These are phyloP conservation scores for Aspergillus aculeatinus DNA, from an alignment of 2,329 filamentous ascomycete genomes.

Conservation along the genomic window DNA sequence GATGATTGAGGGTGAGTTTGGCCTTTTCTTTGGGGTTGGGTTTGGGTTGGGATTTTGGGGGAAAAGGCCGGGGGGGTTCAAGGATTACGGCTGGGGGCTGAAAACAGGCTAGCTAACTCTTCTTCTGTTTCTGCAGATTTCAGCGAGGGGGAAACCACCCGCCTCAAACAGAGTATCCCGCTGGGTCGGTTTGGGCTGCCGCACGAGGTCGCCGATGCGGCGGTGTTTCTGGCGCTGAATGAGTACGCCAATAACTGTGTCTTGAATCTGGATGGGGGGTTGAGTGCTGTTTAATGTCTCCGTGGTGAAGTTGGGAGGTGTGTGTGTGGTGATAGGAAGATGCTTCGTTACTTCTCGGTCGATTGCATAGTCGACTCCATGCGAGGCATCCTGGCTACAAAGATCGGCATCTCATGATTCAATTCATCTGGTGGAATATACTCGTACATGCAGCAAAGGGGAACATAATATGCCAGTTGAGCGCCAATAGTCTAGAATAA, in stretches of 20 bases:
- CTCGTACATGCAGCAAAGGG: background rate
- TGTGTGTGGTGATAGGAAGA: too few species aligned
- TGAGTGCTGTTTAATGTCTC: constrained; percentile 57
- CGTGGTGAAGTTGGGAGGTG: too few species aligned
- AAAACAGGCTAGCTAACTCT: background rate
- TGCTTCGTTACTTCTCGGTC: too few species aligned
- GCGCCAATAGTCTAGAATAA: background rate
- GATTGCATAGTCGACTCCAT: too few species aligned
- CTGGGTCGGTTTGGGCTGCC: constrained; percentile 64
- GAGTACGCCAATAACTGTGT: constrained; percentile 84
- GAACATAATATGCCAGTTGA: background rate
- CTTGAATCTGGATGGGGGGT: constrained; percentile 79
- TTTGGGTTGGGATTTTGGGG: too few species aligned
- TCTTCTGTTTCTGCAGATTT: constrained; percentile 37
- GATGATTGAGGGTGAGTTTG: constrained; percentile 66
- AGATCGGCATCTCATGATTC: too few species aligned
- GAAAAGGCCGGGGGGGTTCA: too few species aligned
- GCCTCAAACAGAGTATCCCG: constrained; percentile 57
- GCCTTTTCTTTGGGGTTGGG: background rate
- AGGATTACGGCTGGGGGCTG: background rate
- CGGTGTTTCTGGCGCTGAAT: constrained; percentile 73
- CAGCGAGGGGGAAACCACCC: constrained; percentile 32
- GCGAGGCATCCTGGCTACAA: too few species aligned
- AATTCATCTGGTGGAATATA: background rate
- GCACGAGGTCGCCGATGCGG: constrained; percentile 78